Base-by-base conservation (phyloP, 1,284 basidiomycete genomes). In the Pseudozyma sp. region DNA sequence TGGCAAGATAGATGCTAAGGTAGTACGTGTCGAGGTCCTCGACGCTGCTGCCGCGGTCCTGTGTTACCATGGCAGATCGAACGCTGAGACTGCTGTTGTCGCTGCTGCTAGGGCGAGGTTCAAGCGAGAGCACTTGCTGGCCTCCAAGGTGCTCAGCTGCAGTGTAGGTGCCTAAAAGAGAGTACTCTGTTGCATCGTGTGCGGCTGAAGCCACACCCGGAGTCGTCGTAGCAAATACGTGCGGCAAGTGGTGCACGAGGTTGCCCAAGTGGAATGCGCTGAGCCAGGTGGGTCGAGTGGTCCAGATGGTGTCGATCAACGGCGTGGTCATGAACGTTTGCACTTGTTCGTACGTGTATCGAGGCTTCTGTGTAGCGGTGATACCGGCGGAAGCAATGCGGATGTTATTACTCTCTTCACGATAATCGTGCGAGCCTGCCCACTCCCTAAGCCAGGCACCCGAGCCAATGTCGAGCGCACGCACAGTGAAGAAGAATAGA, bases 371-470 rank as follows among this genome's bases (percentile, higher is more conserved):
- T 47, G 60, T 48, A 14, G 53, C 40, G 31, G 59, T 14, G 11
- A 36, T 38, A 7, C 9, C 36, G 10, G 36, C 16, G 34, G 56
- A 45, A 25, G 57, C 57, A 12, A 72, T 38, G 7, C 53, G 54
- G 3, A 52, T 13, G 38, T 18, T 50, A 2, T 43, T 31, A 5
- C 53, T 18, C 43, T 70, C 61, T 25, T 71, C 54, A 16, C 53
- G 55, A 36, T 72, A 64, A 16, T 80, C 77, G 59, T 83, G 82
- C 38, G 81, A 79, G 10, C 63, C 59, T 16, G 83, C 83, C 83
- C 83, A 85, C 50, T 66, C 52, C 47, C 79, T 77, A n/a, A 85
- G 69, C 83, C 82, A 84, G 0, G 81, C 81, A 13, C 81, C 77
- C 5, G 71, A 76, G 16, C 70, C 65, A 39, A 85, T 76, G 43